Conservation (phyloP, 2,329 filamentous ascomycete species). For the Aurifilum marmelostoma region DNA sequence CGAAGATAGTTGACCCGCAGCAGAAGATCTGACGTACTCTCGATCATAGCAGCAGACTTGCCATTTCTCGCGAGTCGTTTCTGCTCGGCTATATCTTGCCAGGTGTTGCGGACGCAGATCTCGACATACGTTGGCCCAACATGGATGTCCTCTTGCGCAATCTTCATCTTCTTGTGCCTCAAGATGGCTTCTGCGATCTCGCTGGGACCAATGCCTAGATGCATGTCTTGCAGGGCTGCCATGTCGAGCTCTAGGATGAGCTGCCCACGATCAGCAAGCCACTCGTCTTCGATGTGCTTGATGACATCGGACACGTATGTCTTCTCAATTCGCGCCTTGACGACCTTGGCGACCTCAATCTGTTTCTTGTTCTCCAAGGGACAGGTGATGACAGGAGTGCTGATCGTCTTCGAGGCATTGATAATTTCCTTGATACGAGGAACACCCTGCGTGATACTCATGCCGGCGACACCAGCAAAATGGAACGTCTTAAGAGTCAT, state of each 20-base stretch:
- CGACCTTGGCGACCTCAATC: slow-evolving; percentile 81
- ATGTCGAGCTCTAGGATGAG: slow-evolving; percentile 83
- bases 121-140: slow-evolving; percentile 68
- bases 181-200: slow-evolving; percentile 80
- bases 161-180: slow-evolving; percentile 80
- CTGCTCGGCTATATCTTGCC: slow-evolving; percentile 50
- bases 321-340: slow-evolving; percentile 94
- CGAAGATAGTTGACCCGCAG: slow-evolving; percentile 84
- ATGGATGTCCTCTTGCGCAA: slow-evolving; percentile 67
- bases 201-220: slow-evolving; percentile 73
- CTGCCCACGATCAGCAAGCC: slow-evolving; percentile 75
- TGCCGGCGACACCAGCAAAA: slow-evolving; percentile 98
- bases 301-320: slow-evolving; percentile 85
- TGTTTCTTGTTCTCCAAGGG: slow-evolving; percentile 75
- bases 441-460: slow-evolving; percentile 99
- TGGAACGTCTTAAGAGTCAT: slow-evolving; percentile 99
- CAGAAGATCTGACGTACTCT: slow-evolving; percentile 66
- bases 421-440: slow-evolving; percentile 99
- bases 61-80: slow-evolving; percentile 50
- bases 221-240: slow-evolving; percentile 76
- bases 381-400: slow-evolving; percentile 90
- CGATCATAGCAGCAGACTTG: slow-evolving; percentile 46
- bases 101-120: slow-evolving; percentile 66
- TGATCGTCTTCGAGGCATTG: slow-evolving; percentile 93
- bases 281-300: slow-evolving; percentile 82